Base-by-base conservation (phyloP, 2,329 filamentous ascomycete genomes). In the Microascus cirrosus region DNA sequence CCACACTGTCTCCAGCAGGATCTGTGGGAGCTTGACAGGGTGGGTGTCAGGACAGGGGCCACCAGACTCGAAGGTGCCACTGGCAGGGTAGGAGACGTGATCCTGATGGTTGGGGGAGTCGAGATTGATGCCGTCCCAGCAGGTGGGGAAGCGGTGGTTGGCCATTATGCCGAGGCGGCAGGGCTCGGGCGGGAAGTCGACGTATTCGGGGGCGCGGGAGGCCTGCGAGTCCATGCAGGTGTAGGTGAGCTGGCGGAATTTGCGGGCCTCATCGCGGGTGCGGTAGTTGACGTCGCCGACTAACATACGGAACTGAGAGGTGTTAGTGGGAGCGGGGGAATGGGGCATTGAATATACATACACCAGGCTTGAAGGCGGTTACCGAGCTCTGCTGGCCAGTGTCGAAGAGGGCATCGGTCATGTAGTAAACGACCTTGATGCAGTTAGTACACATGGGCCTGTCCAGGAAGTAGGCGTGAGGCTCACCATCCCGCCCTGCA, bases 111-210 rank as follows among this genome's bases (percentile, higher is more conserved):
- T 45, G n/a, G 56, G 13, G 18, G 53, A 54, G 57, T 60, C 59
- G 45, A 60, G 57, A 39, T 60, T 60, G 28, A 58, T 54, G 20
- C 59, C 59, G 28, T 60, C 59, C 59, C 59, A 60, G 57, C 81
- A 84, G 2, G 74, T 74, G 1, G 80, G 80, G 65, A 83, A 82
- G 65, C 75, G 53, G 58, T 58, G 56, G 56, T 58, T 58, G 7
- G 56, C 56, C 56, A 58, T 72, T 60, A 76, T 76, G 18, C 72
- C 74, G n/a, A 67, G 67, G 12, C 66, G 66, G 63, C 74, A 77
- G 2, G 71, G 66, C 15, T 59, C 64, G 18, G 65, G 66, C 4
- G 73, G 73, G 61, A 77, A 73, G 28, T 65, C 63, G 22, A 73
- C 63, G 1, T 63, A 70, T 62, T 77, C 74, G 22, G 69, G 70